Conservation (phyloP, 164 flowering plant species). For the Malania oleifera region DNA sequence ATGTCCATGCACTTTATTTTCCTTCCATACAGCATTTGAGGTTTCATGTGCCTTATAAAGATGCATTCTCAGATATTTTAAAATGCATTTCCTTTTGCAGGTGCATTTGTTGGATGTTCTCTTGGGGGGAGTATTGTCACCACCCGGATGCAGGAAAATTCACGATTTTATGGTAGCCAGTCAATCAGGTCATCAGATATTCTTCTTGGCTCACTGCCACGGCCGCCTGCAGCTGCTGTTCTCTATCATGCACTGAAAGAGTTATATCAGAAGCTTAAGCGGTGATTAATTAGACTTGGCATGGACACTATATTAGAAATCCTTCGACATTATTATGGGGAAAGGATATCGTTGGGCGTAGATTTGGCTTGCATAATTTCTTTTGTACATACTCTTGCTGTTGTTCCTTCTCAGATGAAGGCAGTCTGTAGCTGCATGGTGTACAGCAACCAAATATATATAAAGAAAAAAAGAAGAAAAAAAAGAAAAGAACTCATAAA, state of each 20-base stretch:
- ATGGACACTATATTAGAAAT: too few species aligned
- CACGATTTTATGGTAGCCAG: slow-evolving; percentile 78
- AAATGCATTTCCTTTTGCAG: slow-evolving; percentile 29
- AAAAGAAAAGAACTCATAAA: too few species aligned
- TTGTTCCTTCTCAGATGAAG: too few species aligned
- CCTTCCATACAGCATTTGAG: not conserved
- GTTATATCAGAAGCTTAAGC: slow-evolving; percentile 46
- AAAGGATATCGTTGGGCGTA: too few species aligned
- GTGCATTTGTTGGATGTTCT: slow-evolving; percentile 94
- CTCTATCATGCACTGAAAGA: slow-evolving; percentile 68
- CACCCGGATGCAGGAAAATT: slow-evolving; percentile 66
- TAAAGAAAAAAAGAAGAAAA: too few species aligned
- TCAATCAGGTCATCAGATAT: slow-evolving; percentile 74
- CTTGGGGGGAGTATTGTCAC: slow-evolving; percentile 82
- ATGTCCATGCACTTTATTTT: not conserved
- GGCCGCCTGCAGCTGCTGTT: slow-evolving; percentile 79
- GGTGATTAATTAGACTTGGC: slow-evolving; percentile 11
- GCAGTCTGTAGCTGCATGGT: too few species aligned
- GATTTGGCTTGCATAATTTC: too few species aligned
- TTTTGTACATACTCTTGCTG: too few species aligned
- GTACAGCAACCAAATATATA: too few species aligned
- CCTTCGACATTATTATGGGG: too few species aligned
- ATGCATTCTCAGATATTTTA: not conserved
- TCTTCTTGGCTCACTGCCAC: slow-evolving; percentile 82
- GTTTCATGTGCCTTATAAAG: not conserved